Evolutionary conservation across 2,329 filamentous ascomycete species (phyloP).

Genomic region (Pleoardoris graminearum): DNA sequence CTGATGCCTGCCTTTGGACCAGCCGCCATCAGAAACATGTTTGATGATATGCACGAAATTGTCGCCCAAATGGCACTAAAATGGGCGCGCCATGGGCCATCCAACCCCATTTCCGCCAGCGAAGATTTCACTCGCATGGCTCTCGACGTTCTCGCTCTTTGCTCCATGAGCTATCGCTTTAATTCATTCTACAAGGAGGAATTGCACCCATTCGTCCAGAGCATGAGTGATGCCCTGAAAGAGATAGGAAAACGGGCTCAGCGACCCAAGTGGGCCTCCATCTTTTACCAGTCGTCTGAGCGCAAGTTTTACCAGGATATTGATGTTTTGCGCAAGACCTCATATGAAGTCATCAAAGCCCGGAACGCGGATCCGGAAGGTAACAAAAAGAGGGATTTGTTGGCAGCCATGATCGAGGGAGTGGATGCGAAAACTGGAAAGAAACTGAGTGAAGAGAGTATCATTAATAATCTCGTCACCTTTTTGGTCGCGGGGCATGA

Average conservation of each 20-base stretch:
- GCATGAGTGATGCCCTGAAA: constrained; percentile 45
- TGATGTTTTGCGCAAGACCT: constrained; percentile 59
- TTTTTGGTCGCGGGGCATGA: constrained; percentile 61
- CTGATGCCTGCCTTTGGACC: constrained; percentile 72
- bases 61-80: constrained; percentile 68
- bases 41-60: constrained; percentile 53
- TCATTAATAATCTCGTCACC: constrained; percentile 69
- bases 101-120: constrained; percentile 38
- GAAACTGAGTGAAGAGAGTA: constrained; percentile 60
- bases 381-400: constrained; percentile 62
- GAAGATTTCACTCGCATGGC: constrained; percentile 47
- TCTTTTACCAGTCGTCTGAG: constrained; percentile 40
- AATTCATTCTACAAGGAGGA: constrained; percentile 45
- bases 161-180: constrained; percentile 48
- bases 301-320: constrained; percentile 61
- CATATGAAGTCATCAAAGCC: constrained; percentile 59
- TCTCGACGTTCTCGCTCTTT: constrained; percentile 45
- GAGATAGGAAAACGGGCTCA: constrained; percentile 40
- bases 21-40: constrained; percentile 65
- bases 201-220: constrained; percentile 45
- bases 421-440: constrained; percentile 65
- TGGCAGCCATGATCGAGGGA: constrained; percentile 62
- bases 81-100: constrained; percentile 61
- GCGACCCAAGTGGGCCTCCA: constrained; percentile 35
- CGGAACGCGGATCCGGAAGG: constrained; percentile 58